Base-by-base conservation (phyloP, 805 yeast species). In the Saccharomyces eubayanus region DNA sequence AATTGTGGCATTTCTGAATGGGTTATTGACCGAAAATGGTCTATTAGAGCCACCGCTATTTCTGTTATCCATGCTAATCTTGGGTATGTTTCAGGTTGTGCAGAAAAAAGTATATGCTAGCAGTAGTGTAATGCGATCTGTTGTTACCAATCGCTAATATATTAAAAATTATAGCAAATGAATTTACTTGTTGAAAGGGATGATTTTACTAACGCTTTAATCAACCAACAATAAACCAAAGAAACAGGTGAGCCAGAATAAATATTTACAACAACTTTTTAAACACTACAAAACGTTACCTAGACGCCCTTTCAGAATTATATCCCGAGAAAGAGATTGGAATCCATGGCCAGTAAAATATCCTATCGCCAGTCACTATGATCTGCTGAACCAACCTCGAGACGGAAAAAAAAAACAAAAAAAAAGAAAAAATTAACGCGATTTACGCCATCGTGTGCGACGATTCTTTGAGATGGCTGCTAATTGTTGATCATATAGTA, bases 21-120 rank as follows among this genome's bases (percentile, higher is more conserved):
- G 92, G 60, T 86, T 86, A 66, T 83, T 83, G 2, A 83, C 74
- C 6, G 90, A 84, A 51, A 83, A 72, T 1, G 75, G 77, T 58
- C 77, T 71, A 30, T 52, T 53, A 24, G 49, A 49, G 5, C 61
- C 56, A 9, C 60, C 55, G 20, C 52, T 58, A 47, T 62, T 61
- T 28, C 62, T 58, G 6, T 36, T 36, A 24, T 36, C 43, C 43
- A 36, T 36, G 24, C 43, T 36, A 10, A 36, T 16, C 21, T 36
- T 16, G 24, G 24, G 43, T 36, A 14, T 36, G 43, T 36, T 5
- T 31, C 40, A 6, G 8, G 3, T 3, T 36, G 8, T 36, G 5
- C 20, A 16, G 3, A 36, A 16, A 36, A 36, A 16, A 11, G 21
- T 8, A n/a, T 16, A 16, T 36, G 43, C 21, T 36, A 6, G 24